Conservation (phyloP, 768 basidiomycete genomes). For the Mycena pura region DNA sequence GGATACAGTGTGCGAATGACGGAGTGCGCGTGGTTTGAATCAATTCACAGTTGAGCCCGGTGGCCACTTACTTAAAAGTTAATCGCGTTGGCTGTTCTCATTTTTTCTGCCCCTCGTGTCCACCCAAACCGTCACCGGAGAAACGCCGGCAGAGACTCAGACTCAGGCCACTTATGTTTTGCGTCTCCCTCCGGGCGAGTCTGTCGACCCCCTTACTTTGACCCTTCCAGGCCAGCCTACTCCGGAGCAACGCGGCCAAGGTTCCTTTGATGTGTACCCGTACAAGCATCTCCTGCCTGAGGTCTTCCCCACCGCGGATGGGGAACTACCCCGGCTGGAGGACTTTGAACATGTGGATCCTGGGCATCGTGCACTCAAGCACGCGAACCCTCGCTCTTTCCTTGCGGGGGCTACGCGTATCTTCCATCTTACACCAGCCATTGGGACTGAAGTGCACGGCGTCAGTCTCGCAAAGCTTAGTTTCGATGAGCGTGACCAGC, state of each 20-base stretch:
- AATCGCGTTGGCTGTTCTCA: neutral
- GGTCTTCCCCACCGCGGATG: slow-evolving; percentile 43
- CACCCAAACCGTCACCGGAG: slow-evolving; percentile 1
- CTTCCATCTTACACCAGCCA: slow-evolving; percentile 55
- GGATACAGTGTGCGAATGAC: no score
- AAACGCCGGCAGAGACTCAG: neutral
- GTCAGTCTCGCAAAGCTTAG: slow-evolving; percentile 55
- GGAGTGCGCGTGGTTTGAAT: no score
- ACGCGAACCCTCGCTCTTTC: slow-evolving; percentile 59
- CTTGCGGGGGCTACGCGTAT: slow-evolving; percentile 50
- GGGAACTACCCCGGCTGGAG: slow-evolving; percentile 51
- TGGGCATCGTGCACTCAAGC: slow-evolving; percentile 56
- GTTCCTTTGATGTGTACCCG: slow-evolving; percentile 42
- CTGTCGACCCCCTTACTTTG: neutral
- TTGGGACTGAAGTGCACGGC: slow-evolving; percentile 64
- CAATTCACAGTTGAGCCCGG: no score
- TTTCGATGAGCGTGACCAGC: slow-evolving; percentile 52
- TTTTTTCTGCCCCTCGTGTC: neutral
- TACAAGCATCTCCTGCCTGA: slow-evolving; percentile 60
- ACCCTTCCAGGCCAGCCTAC: slow-evolving; percentile 19
- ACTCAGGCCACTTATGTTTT: slow-evolving; percentile 7
- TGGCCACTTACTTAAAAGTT: neutral
- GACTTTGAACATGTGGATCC: slow-evolving; percentile 68
- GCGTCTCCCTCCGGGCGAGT: neutral
- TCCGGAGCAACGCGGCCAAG: slow-evolving; percentile 23